These are phyloP conservation scores for Trapa incisa DNA, from an alignment of 345 rosid genomes.

Conservation along the genomic window DNA sequence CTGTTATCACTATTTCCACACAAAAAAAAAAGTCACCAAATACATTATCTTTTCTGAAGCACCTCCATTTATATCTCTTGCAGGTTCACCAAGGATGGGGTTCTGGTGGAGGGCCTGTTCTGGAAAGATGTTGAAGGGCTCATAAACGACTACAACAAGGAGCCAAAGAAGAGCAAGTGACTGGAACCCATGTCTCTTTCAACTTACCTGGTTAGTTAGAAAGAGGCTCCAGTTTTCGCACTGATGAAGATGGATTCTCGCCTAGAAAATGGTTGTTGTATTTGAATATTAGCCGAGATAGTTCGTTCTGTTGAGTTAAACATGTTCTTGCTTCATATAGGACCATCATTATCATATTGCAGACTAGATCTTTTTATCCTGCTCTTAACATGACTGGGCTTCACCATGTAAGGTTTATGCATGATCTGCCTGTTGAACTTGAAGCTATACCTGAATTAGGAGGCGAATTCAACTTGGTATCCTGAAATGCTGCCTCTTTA, in stretches of 20 bases:
- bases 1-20: not conserved
- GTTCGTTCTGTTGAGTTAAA: not conserved
- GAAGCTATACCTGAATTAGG: not conserved
- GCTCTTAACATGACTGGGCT: not conserved
- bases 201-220: not conserved
- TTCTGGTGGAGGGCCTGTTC: conserved; percentile 78
- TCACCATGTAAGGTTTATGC: not conserved
- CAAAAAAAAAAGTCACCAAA: not conserved
- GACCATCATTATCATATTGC: not conserved
- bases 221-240: not conserved
- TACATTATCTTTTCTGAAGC: not conserved
- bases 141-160: conserved; percentile 46
- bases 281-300: not conserved
- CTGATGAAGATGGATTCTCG: not conserved
- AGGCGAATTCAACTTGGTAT: not conserved
- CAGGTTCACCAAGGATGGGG: conserved; percentile 92
- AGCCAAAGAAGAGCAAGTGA: conserved; percentile 82
- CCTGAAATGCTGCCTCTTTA: not conserved
- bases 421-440: not conserved
- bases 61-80: conserved; percentile 4
- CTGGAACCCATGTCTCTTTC: not conserved
- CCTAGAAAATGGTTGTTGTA: not conserved
- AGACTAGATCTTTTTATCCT: not conserved
- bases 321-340: not conserved
- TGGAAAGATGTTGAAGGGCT: conserved; percentile 85